A percentile compares a stretch with the other conserved stretches of the same genome.
Evolutionary conservation across 2,329 filamentous ascomycete species (phyloP).

Genomic region (Trichothecium sympodiale): DNA sequence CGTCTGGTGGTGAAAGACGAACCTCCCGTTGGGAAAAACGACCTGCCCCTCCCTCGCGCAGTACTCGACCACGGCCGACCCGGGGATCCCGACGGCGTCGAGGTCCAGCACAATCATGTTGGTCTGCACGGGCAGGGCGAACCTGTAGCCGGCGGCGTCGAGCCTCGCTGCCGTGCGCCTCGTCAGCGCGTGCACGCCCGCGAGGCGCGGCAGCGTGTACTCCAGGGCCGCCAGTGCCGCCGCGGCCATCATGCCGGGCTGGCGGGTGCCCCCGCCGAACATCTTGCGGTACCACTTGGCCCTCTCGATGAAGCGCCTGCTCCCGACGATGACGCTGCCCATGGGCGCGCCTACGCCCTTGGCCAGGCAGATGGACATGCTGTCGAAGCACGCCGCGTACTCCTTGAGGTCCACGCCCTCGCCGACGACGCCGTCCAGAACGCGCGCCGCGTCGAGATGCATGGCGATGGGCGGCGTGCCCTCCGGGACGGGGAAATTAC

Average conservation of each 20-base stretch:
- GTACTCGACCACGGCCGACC: slow-evolving; percentile 5
- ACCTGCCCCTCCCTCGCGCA: slow-evolving; percentile 3
- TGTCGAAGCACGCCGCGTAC: slow-evolving; percentile 57
- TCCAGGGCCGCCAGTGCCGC: slow-evolving; percentile 54
- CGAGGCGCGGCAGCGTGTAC: slow-evolving; percentile 12
- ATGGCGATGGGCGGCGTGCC: slow-evolving; percentile 44
- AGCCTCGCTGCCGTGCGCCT: slow-evolving; percentile 9
- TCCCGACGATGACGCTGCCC: slow-evolving; percentile 57
- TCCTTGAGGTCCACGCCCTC: slow-evolving; percentile 54
- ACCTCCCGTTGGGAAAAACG: slow-evolving; percentile 3
- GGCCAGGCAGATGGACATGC: slow-evolving; percentile 62
- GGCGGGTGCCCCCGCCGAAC: slow-evolving; percentile 60
- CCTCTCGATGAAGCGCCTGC: slow-evolving; percentile 18
- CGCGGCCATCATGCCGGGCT: slow-evolving; percentile 59
- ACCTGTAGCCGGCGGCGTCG: slow-evolving; percentile 11
- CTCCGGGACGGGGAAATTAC: slow-evolving; percentile 20
- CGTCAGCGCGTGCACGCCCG: slow-evolving; percentile 10
- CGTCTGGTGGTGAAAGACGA: slow-evolving; percentile 6
- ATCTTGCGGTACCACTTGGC: slow-evolving; percentile 44
- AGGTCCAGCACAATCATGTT: slow-evolving; percentile 17
- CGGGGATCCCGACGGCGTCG: slow-evolving; percentile 5
- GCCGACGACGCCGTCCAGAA: slow-evolving; percentile 65
- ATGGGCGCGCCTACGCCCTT: slow-evolving; percentile 72
- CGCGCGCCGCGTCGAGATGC: slow-evolving; percentile 64
- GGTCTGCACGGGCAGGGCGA: slow-evolving; percentile 14